A percentile compares a stretch with the other conserved stretches of the same genome.
phyloP scores from a whole-genome alignment of 495 filamentous ascomycete genomes.

The Aspergillus heteromorphus region DNA sequence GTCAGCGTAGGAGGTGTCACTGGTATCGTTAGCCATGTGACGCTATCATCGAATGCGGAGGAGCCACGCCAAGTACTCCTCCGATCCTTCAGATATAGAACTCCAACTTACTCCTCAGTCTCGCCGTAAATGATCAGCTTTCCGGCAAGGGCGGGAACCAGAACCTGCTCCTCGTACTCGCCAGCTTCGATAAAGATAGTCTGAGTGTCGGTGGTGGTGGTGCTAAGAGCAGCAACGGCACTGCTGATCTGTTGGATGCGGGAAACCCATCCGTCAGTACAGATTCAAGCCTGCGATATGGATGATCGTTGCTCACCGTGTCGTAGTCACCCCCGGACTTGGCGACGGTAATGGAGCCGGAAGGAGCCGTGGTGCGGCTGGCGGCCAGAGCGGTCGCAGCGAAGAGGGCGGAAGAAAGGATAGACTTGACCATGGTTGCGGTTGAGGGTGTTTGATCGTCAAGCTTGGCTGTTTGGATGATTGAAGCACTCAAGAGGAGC shows the following conservation, averaged over 20 bases:
- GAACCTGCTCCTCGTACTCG: conserved; percentile 56
- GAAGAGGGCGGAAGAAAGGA: conserved; percentile 13
- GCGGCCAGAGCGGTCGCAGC: conserved; percentile 29
- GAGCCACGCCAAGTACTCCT: neutral
- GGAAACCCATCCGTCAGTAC: neutral
- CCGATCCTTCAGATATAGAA: neutral
- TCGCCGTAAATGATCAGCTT: conserved; percentile 56
- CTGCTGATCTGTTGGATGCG: conserved; percentile 38
- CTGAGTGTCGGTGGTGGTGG: conserved; percentile 41
- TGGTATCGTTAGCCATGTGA: neutral
- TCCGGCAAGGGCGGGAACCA: conserved; percentile 42
- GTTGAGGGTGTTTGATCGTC: neutral
- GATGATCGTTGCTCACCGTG: conserved; percentile 16
- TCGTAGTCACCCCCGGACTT: conserved; percentile 37
- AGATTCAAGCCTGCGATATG: neutral
- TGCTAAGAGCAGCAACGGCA: conserved; percentile 51
- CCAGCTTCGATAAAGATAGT: conserved; percentile 59
- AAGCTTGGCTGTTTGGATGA: neutral
- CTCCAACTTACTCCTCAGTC: conserved; percentile 42
- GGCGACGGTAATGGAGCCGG: conserved; percentile 47
- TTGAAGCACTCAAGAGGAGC: neutral
- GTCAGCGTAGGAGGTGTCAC: conserved; percentile 43
- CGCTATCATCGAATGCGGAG: no score
- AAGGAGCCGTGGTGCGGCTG: conserved; percentile 44
- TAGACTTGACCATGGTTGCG: conserved; percentile 7